Evolutionary conservation across 306 rosid species (phyloP).

Genomic region (Vigna trinervia): DNA sequence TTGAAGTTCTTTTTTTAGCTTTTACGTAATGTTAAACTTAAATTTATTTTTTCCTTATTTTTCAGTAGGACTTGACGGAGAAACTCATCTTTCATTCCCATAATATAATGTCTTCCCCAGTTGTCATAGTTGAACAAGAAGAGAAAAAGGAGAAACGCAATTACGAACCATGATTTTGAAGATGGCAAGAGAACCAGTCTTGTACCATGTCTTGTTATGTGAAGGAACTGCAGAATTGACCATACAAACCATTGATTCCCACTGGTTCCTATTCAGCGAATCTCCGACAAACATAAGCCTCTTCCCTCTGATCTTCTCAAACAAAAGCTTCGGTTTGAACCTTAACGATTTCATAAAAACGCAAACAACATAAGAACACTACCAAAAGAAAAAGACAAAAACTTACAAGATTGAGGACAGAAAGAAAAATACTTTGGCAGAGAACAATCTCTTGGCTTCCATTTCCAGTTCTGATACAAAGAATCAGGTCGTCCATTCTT

Average conservation of each 20-base stretch:
- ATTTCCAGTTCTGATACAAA: conserved; percentile 86
- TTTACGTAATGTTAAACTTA: no score
- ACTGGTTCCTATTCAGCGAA: conserved; percentile 93
- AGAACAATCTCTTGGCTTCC: conserved; percentile 97
- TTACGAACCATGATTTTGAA: conserved; percentile 75
- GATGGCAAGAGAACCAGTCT: conserved; percentile 80
- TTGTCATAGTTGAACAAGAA: not conserved
- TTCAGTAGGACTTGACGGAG: not conserved
- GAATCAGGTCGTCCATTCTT: conserved; percentile 90
- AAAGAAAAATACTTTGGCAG: conserved; percentile 68
- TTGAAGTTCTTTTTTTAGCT: no score
- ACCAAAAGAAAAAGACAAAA: not conserved
- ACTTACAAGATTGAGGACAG: not conserved
- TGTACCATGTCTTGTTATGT: conserved; percentile 76
- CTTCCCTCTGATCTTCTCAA: conserved; percentile 92
- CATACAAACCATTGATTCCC: conserved; percentile 99
- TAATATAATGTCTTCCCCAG: not conserved
- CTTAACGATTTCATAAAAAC: conserved; percentile 47
- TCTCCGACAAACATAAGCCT: conserved; percentile 99
- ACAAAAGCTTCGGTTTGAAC: conserved; percentile 83
- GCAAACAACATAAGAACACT: conserved; percentile 28
- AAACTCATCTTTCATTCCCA: not conserved
- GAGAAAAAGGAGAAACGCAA: not conserved
- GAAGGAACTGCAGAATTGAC: conserved; percentile 76
- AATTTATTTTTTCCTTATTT: no score